Evolutionary conservation across 2,329 filamentous ascomycete species (phyloP), one percentile per base, ranked within the genome.

Genomic region (Hypoxylon sp.): DNA sequence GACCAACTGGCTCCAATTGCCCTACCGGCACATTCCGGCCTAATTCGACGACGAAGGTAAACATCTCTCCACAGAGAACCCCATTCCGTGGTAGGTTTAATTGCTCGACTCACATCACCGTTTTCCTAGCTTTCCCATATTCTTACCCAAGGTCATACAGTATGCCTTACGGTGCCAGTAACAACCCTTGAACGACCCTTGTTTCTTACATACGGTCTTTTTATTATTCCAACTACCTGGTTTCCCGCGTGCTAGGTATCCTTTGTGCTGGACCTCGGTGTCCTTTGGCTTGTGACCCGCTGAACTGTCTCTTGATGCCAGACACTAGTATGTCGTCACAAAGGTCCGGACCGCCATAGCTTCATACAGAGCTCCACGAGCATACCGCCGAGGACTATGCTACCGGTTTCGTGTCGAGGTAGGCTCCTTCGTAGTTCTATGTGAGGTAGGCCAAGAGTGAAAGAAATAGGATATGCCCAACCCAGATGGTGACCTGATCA

Each of bases 21-120:
- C 70, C 70, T 72, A 70, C 68, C 70, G 68, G 67, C 51, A 62
- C 47, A 72, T 70, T 67, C 70, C 69, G 69, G 69, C 17, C 62
- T 66, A 51, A 64, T 55, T 64, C 62, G 47, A 70, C 55, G 50
- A 69, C 54, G 39, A 39, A 55, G 46, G 50, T 68, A 65, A 69
- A 70, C 58, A 65, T 21, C 35, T 69, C 64, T 59, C 62, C 61
- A 59, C 61, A 65, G 52, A 50, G 39, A 54, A 58, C 47, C 59
- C 65, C 59, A 68, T 68, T 65, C 64, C 58, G 35, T 60, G 53
- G 59, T 32, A 60, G 21, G 39, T 48, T 60, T 51, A 31, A 67
- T 65, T 60, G 42, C 48, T 61, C 55, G 54, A 53, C 53, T 42
- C 51, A 46, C 39, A 29, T 60, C 55, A 61, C 51, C 50, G 17